Conservation (phyloP, 2,329 filamentous ascomycete species). For the Paramyrothecium sp. region DNA sequence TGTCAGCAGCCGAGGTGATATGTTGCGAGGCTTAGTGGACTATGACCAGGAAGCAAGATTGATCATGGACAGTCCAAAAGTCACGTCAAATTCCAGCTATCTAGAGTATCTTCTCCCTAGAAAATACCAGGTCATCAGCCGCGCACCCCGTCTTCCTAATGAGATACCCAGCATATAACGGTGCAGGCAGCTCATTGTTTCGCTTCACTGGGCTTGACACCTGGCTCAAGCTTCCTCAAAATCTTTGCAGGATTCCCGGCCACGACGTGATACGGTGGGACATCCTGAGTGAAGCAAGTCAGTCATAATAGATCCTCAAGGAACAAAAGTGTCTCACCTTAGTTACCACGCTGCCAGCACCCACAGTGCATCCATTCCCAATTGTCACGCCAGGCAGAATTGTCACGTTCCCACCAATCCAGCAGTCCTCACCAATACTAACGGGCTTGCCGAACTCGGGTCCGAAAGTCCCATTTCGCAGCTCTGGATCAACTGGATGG, state of each 20-base stretch:
- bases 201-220: background rate
- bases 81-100: too few species aligned
- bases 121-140: too few species aligned
- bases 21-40: too few species aligned
- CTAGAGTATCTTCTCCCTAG: too few species aligned
- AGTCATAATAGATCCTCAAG: background rate
- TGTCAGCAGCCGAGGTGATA: too few species aligned
- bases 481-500: constrained; percentile 72
- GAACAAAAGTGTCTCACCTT: constrained; percentile 40
- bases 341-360: constrained; percentile 81
- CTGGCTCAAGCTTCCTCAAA: background rate
- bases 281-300: background rate
- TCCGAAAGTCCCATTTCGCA: constrained; percentile 72
- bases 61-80: too few species aligned
- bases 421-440: constrained; percentile 76
- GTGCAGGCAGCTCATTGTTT: too few species aligned
- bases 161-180: too few species aligned
- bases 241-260: background rate
- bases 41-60: too few species aligned
- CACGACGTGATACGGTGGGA: background rate
- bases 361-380: constrained; percentile 70
- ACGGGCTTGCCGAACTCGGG: constrained; percentile 76
- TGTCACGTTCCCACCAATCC: constrained; percentile 70
- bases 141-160: too few species aligned
- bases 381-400: constrained; percentile 78